Percentiles rank a stretch among this genome's conserved stretches.
phyloP scores from a whole-genome alignment of 169 alveolate genomes.

The Plasmodium malariae region DNA sequence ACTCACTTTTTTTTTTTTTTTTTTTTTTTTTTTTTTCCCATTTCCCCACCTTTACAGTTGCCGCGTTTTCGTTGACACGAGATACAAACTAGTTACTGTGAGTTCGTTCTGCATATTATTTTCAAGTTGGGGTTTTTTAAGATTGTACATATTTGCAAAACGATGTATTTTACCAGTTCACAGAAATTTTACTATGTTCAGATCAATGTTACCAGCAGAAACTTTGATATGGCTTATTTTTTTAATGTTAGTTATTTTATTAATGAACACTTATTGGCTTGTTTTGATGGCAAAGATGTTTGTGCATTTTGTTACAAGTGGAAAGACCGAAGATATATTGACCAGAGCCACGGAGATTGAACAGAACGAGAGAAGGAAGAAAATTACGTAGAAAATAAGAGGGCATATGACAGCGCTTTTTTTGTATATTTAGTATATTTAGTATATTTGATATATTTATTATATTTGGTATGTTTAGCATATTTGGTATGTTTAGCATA shows the following conservation, averaged over 20 bases:
- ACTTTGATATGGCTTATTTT: constrained; percentile 79
- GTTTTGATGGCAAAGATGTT: constrained; percentile 84
- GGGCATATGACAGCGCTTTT: too few species aligned
- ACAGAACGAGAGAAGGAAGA: constrained; percentile 16
- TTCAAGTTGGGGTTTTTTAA: constrained; percentile 81
- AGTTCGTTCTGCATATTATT: constrained; percentile 79
- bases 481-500: too few species aligned
- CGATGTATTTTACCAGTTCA: constrained; percentile 80
- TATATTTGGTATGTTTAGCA: too few species aligned
- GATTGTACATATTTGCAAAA: constrained; percentile 81
- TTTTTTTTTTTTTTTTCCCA: not conserved
- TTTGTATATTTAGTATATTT: too few species aligned
- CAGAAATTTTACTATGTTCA: constrained; percentile 60
- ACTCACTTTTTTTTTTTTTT: constrained; percentile 8
- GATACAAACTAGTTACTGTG: constrained; percentile 78
- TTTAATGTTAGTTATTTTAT: constrained; percentile 77
- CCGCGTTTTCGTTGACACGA: constrained; percentile 85
- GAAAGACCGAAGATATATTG: constrained; percentile 82
- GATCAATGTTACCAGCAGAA: constrained; percentile 67
- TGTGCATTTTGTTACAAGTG: constrained; percentile 81
- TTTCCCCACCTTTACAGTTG: constrained; percentile 78
- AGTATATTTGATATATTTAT: too few species aligned
- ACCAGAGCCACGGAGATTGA: constrained; percentile 81
- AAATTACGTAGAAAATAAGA: not conserved
- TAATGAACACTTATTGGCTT: constrained; percentile 85